Percentiles rank a stretch among this genome's conserved stretches.
Conservation (phyloP, 2,329 filamentous ascomycete genomes). For the Paraphoma chrysanthemicola region DNA sequence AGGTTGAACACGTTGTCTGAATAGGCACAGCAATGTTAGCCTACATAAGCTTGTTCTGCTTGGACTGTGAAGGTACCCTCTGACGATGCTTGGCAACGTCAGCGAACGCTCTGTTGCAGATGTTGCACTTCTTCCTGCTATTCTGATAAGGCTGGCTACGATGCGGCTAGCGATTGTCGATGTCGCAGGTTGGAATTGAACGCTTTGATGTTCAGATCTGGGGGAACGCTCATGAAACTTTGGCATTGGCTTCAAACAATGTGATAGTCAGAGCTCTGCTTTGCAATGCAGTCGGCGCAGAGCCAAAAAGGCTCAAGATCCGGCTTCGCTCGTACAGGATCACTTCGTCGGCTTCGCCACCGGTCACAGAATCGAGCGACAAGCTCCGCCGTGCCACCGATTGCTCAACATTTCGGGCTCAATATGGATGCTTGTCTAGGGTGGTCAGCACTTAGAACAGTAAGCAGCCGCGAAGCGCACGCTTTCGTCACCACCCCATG, state of each 20-base stretch:
- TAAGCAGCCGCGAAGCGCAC: conserved; percentile 22
- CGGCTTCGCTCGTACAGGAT: neutral
- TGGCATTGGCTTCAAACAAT: neutral
- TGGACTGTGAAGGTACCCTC: no score
- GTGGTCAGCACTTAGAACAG: conserved; percentile 32
- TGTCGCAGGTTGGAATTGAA: no score
- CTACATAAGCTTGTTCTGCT: no score
- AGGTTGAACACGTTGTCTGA: no score
- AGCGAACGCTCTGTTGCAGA: no score
- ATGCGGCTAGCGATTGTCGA: no score
- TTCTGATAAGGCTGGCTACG: no score
- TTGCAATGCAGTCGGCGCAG: neutral
- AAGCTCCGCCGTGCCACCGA: conserved; percentile 12
- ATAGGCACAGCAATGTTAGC: no score
- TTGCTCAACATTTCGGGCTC: conserved; percentile 9
- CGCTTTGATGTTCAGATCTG: no score
- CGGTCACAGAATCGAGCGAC: conserved; percentile 4
- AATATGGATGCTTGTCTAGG: conserved; percentile 28
- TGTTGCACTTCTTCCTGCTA: no score
- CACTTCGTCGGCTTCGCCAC: conserved; percentile 11
- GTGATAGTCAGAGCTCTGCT: neutral
- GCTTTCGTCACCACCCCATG: conserved; percentile 6
- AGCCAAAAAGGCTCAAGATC: neutral
- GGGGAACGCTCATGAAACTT: neutral
- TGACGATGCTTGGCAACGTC: no score